phyloP scores from a whole-genome alignment of 306 rosid genomes.

The Inga leiocalycina region DNA sequence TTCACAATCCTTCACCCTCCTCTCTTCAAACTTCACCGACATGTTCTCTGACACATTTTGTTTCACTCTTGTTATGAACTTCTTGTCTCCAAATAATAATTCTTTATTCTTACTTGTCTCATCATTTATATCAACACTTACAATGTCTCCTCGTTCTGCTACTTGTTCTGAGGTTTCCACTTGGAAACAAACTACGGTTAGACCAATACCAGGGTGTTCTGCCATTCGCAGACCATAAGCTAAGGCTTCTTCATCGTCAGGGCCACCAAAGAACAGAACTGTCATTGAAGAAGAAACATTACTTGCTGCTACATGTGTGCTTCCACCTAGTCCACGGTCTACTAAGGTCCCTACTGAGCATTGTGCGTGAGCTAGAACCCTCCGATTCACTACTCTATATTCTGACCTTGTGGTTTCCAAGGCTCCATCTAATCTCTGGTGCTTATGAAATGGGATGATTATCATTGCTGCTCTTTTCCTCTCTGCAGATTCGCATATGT shows the following conservation, averaged over 20 bases:
- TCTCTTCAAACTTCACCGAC: conserved; percentile 49
- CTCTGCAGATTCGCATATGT: conserved; percentile 56
- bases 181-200: conserved; percentile 44
- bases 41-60: conserved; percentile 19
- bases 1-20: conserved; percentile 28
- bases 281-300: conserved; percentile 47
- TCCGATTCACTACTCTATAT: conserved; percentile 46
- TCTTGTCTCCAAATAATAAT: conserved; percentile 25
- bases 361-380: conserved; percentile 57
- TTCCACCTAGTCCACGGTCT: conserved; percentile 77
- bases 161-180: conserved; percentile 26
- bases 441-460: conserved; percentile 69
- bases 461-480: conserved; percentile 56
- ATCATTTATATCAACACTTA: conserved; percentile 30
- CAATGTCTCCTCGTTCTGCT: conserved; percentile 32
- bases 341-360: conserved; percentile 76
- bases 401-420: conserved; percentile 54
- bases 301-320: conserved; percentile 57
- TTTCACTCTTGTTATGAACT: conserved; percentile 38
- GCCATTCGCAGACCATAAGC: conserved; percentile 69
- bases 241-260: conserved; percentile 67
- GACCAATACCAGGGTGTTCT: conserved; percentile 63
- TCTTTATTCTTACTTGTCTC: background rate
- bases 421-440: conserved; percentile 59
- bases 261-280: conserved; percentile 62